Percentiles rank a stretch among this genome's conserved stretches.
Conservation (phyloP, 768 basidiomycete genomes). For the Dioszegia hungarica region DNA sequence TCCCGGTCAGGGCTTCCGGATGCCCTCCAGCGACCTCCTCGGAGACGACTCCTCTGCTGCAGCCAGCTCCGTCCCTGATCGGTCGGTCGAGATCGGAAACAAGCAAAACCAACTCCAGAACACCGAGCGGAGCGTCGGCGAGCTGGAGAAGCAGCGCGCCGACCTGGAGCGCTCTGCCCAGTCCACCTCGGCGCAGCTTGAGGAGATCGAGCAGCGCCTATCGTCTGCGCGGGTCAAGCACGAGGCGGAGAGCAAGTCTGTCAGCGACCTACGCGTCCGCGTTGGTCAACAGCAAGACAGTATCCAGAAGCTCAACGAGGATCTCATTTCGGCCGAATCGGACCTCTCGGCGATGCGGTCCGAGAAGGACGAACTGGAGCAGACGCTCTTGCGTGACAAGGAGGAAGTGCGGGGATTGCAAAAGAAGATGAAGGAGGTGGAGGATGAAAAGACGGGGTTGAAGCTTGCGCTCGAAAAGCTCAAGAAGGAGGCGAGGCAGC, state of each 20-base stretch:
- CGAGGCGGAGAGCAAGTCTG: slow-evolving; percentile 71
- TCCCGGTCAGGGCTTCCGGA: slow-evolving; percentile 53
- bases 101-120: slow-evolving; percentile 76
- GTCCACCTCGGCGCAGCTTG: slow-evolving; percentile 67
- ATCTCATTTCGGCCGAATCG: slow-evolving; percentile 84
- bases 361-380: slow-evolving; percentile 89
- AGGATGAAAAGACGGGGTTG: slow-evolving; percentile 63
- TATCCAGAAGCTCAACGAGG: slow-evolving; percentile 66
- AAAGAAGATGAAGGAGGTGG: slow-evolving; percentile 73
- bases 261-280: slow-evolving; percentile 66
- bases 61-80: slow-evolving; percentile 51
- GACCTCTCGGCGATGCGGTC: slow-evolving; percentile 81
- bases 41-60: slow-evolving; percentile 37
- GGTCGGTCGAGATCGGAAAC: slow-evolving; percentile 82
- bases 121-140: slow-evolving; percentile 67
- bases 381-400: slow-evolving; percentile 79
- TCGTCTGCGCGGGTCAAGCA: slow-evolving; percentile 76
- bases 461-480: slow-evolving; percentile 77
- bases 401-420: slow-evolving; percentile 87
- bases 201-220: slow-evolving; percentile 75
- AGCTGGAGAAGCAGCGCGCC: slow-evolving; percentile 62
- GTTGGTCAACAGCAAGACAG: slow-evolving; percentile 63
- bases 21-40: slow-evolving; percentile 27
- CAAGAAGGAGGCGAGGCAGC: slow-evolving; percentile 91
- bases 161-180: slow-evolving; percentile 63